These are phyloP conservation scores for Xylariaceae sp. DNA, from an alignment of 2,329 filamentous ascomycete species.

Conservation along the genomic window DNA sequence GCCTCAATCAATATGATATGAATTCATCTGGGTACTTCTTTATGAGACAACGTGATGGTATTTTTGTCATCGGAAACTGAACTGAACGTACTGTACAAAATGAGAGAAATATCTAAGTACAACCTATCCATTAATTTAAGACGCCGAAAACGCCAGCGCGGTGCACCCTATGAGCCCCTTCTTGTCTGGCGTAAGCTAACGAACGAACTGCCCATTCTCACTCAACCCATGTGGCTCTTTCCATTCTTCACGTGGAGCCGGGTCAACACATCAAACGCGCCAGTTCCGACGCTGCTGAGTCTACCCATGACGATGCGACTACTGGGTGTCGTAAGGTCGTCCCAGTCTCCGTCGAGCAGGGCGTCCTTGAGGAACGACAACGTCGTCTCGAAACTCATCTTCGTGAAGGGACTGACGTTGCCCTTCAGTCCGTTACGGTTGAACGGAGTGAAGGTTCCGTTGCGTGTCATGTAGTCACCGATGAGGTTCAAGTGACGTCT, in stretches of 20 bases:
- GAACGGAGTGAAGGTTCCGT: constrained; percentile 84
- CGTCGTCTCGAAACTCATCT: constrained; percentile 99
- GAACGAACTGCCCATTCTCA: background rate
- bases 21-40: too few species aligned
- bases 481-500: constrained; percentile 91
- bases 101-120: background rate
- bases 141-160: constrained; percentile 11
- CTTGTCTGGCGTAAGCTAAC: background rate
- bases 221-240: constrained; percentile 30
- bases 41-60: too few species aligned
- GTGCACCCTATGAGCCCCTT: background rate
- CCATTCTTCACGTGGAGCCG: constrained; percentile 50
- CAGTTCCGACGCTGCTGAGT: constrained; percentile 79
- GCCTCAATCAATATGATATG: too few species aligned
- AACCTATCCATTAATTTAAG: background rate
- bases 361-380: constrained; percentile 90
- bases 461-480: constrained; percentile 95
- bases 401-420: constrained; percentile 86
- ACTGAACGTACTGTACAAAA: too few species aligned
- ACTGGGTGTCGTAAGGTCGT: constrained; percentile 80
- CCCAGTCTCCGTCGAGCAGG: constrained; percentile 82
- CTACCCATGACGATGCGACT: constrained; percentile 83
- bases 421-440: constrained; percentile 83
- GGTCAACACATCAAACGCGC: constrained; percentile 82
- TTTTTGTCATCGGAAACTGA: too few species aligned